phyloP scores from a whole-genome alignment of 1,139 yeast species.

The Suhomyces yuchorum region DNA sequence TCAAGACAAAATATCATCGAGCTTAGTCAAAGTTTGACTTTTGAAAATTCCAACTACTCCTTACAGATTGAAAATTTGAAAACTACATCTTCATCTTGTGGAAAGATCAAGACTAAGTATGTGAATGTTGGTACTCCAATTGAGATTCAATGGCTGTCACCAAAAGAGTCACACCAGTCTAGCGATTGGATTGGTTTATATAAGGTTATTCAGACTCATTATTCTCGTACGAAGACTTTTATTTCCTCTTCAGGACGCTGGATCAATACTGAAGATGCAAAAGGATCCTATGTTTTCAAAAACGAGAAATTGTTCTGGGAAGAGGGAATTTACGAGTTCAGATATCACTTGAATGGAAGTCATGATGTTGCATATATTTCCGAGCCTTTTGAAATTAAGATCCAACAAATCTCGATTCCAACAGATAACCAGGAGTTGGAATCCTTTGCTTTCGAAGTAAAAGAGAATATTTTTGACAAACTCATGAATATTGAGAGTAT shows the following conservation, averaged over 20 bases:
- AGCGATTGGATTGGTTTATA: constrained; percentile 84
- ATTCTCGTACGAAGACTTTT: constrained; percentile 59
- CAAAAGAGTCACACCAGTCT: constrained; percentile 41
- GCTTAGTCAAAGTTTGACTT: constrained; percentile 43
- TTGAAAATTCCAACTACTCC: constrained; percentile 41
- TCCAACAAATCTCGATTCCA: constrained; percentile 46
- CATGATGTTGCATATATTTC: constrained; percentile 74
- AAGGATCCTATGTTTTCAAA: constrained; percentile 57
- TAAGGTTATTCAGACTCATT: constrained; percentile 62
- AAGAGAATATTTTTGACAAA: constrained; percentile 34
- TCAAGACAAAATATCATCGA: constrained; percentile 44
- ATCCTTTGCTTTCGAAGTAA: constrained; percentile 37
- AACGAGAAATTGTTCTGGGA: constrained; percentile 62
- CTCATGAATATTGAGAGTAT: constrained; percentile 31
- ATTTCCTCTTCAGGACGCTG: constrained; percentile 72
- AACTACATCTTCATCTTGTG: constrained; percentile 16
- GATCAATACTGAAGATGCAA: constrained; percentile 50
- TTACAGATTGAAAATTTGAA: constrained; percentile 29
- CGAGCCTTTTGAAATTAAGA: constrained; percentile 66
- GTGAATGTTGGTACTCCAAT: constrained; percentile 56
- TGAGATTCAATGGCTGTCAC: constrained; percentile 58
- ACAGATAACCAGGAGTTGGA: constrained; percentile 19
- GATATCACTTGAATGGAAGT: constrained; percentile 70
- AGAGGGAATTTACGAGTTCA: constrained; percentile 72
- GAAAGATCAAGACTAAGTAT: constrained; percentile 23